Base-by-base conservation (phyloP, 2,329 filamentous ascomycete species). In the Sordariomycetes sp. region DNA sequence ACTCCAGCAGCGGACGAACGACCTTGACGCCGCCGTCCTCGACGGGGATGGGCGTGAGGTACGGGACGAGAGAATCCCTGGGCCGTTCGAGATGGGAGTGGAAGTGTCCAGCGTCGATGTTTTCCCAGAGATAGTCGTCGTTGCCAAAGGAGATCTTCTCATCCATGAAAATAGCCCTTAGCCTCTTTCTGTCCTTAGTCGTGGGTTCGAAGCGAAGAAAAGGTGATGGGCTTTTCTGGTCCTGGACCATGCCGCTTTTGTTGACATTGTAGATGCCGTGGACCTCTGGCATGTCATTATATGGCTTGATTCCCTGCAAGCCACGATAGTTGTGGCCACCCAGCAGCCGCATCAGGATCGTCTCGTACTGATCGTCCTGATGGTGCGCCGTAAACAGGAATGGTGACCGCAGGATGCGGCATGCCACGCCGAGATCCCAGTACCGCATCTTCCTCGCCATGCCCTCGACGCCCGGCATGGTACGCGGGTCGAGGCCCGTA, bases 321-420 rank as follows among this genome's bases (percentile, higher is more conserved):
- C 85, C 87, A n/a, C 70, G 63, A n/a, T 74, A 72, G 3, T 72
- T 63, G 46, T 86, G 82, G 1, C 80, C 78, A 4, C 66, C 64
- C 8, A 80, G 57, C 23, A 96, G 57, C 27, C 92, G 74, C 78
- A 87, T 83, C 32, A 96, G 59, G 4, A 93, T 69, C 0, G 88
- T 95, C 60, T 98, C 92, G 36, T 87, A 82, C 50, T 92, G 86
- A 48, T 98, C 92, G 48, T 95, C 88, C 41, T 72, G 66, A 53
- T 98, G 92, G 51, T 98, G 92, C 4, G 81, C 92, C 19, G 93
- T 63, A 25, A 95, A 70, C 2, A 96, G 54, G 15, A 74, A 72
- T 5, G 56, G 58, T 4, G 83, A 72, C 0, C 59, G 51, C 6
- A 61, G 45, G 2, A 59, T 52, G 12, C 56, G 55, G 51, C 83